These are phyloP conservation scores for Glaciozyma antarctica DNA, from an alignment of 768 basidiomycete genomes.

Conservation along the genomic window DNA sequence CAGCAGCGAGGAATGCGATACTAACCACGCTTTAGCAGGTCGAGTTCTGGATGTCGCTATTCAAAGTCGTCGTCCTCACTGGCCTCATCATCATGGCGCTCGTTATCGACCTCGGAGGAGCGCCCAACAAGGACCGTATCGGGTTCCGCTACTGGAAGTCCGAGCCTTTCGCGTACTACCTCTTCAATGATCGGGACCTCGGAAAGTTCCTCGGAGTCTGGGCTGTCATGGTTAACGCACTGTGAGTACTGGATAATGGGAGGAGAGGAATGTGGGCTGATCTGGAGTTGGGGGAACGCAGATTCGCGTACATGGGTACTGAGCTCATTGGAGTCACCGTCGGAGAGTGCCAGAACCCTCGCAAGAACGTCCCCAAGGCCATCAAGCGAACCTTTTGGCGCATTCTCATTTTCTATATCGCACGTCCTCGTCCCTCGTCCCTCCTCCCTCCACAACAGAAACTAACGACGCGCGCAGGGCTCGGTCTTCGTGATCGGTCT, in stretches of 20 bases:
- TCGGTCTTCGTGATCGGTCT: conserved; percentile 42
- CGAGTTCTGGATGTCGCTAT: conserved; percentile 39
- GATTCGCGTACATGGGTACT: conserved; percentile 4
- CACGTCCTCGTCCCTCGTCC: too few species aligned
- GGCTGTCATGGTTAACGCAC: conserved; percentile 1
- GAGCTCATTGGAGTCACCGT: conserved; percentile 28
- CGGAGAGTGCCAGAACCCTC: conserved; percentile 26
- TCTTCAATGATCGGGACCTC: conserved; percentile 1
- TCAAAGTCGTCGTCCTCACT: conserved; percentile 33
- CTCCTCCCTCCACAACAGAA: too few species aligned
- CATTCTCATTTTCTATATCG: conserved; percentile 50
- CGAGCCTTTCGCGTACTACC: conserved; percentile 31
- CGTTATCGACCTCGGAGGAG: conserved; percentile 52
- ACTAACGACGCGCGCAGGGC: neutral
- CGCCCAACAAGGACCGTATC: conserved; percentile 49
- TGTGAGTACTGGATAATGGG: neutral
- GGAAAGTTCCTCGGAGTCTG: conserved; percentile 26
- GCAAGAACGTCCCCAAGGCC: conserved; percentile 46
- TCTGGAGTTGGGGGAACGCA: too few species aligned
- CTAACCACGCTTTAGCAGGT: conserved; percentile 1
- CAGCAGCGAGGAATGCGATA: neutral
- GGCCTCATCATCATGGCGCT: neutral
- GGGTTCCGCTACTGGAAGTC: conserved; percentile 40
- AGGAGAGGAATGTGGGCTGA: too few species aligned
- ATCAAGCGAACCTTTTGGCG: conserved; percentile 60